phyloP scores from a whole-genome alignment of 1,284 basidiomycete species.

The Leucoagaricus sp. region DNA sequence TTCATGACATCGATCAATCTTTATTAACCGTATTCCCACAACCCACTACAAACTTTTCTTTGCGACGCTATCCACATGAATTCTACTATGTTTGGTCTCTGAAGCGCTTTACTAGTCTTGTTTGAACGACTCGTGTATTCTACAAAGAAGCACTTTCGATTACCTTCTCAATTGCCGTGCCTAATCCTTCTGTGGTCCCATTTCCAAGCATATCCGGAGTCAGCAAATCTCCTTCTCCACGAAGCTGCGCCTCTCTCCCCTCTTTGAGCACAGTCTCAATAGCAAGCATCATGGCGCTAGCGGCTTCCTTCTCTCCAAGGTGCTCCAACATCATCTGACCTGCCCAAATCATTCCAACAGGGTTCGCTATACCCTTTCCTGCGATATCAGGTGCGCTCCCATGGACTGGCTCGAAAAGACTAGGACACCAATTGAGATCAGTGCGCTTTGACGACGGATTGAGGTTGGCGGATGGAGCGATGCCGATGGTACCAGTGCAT shows the following conservation, averaged over 20 bases:
- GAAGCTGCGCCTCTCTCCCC: conserved; percentile 25
- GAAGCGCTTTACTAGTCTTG: neutral
- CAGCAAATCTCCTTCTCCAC: conserved; percentile 26
- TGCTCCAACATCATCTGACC: conserved; percentile 58
- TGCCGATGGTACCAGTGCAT: conserved; percentile 58
- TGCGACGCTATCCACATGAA: no score
- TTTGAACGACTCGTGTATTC: neutral
- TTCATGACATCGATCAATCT: no score
- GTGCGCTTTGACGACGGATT: conserved; percentile 43
- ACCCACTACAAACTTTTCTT: neutral
- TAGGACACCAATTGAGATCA: conserved; percentile 39
- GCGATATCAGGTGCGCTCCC: conserved; percentile 77
- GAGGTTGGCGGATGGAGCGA: conserved; percentile 56
- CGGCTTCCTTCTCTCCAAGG: conserved; percentile 52
- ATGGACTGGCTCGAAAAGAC: conserved; percentile 54
- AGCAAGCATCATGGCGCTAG: conserved; percentile 47
- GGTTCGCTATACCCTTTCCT: conserved; percentile 75
- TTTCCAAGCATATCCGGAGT: conserved; percentile 38
- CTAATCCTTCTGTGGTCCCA: conserved; percentile 34
- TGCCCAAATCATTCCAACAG: conserved; percentile 68
- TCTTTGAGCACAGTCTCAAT: conserved; percentile 44
- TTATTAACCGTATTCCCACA: no score
- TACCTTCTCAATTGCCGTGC: conserved; percentile 29
- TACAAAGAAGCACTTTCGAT: conserved; percentile 13
- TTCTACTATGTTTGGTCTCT: no score